A percentile compares a stretch with the other conserved stretches of the same genome.
These are phyloP conservation scores for Porpolomopsis calyptriformis DNA, from an alignment of 768 basidiomycete species.

Conservation along the genomic window DNA sequence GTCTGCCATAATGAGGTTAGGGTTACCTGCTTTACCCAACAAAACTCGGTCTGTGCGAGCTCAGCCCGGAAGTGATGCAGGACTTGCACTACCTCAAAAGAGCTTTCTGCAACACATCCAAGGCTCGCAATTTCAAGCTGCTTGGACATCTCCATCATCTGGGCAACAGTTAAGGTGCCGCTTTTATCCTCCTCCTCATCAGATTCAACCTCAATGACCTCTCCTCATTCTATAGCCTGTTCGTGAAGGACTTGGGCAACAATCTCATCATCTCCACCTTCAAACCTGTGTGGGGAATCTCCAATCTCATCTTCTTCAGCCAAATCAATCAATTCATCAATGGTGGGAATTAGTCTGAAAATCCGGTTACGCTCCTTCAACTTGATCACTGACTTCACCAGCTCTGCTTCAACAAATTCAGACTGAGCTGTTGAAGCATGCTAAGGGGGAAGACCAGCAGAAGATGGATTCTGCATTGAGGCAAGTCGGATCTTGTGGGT, in stretches of 20 bases:
- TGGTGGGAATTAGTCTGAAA: constrained; percentile 4
- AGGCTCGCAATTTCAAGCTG: not conserved
- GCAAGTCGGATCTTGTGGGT: too few relatives aligned
- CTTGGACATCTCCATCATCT: constrained; percentile 1
- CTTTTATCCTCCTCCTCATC: not conserved
- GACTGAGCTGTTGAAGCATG: too few relatives aligned
- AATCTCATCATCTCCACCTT: constrained; percentile 8
- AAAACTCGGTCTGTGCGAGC: not conserved
- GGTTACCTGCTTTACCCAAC: not conserved
- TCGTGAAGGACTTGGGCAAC: constrained; percentile 8
- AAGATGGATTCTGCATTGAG: too few relatives aligned
- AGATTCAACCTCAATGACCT: constrained; percentile 2
- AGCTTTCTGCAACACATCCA: constrained; percentile 1
- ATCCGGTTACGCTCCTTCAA: constrained; percentile 11
- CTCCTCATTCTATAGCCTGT: constrained; percentile 4
- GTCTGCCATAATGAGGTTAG: not conserved
- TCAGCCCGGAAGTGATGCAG: not conserved
- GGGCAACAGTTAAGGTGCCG: not conserved
- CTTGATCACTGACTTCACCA: constrained; percentile 10
- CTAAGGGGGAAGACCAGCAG: too few relatives aligned
- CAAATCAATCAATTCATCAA: constrained; percentile 12
- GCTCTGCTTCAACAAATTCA: constrained; percentile 9
- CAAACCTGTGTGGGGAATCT: constrained; percentile 5
- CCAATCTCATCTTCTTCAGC: constrained; percentile 11
- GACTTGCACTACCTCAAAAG: not conserved